Evolutionary conservation across 1,284 basidiomycete genomes (phyloP), one percentile per base, ranked within the genome.

Genomic region (Exobasidium rhododendri): DNA sequence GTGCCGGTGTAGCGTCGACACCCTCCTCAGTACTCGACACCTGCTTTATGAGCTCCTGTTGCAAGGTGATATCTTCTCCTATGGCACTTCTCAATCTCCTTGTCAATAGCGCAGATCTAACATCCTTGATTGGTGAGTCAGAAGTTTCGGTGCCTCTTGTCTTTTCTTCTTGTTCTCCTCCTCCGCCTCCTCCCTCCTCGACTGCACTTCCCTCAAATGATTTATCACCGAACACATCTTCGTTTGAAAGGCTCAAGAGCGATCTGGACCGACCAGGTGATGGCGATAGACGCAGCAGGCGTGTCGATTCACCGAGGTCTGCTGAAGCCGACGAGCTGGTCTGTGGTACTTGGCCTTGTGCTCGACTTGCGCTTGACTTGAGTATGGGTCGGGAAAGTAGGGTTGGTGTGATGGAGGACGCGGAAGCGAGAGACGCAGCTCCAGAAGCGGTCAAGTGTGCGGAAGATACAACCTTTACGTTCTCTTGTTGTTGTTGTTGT

Each of bases 61-160:
- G 47, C 4, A 50, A 26, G 13, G 35, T 6, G 3, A 55, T 35
- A 4, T 55, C 52, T 26, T 55, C 20, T 20, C 52, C 52, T 35
- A 55, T 55, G 4, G 52, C 52, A 44, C 52, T 55, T 29, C 26
- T 55, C 13, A 55, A 31, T 31, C 52, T 55, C 17, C 30, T 35
- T 11, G 52, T 55, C 5, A 55, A 31, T 13, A 44, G 35, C 14
- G 31, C 52, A n/a, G 35, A 40, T 17, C 35, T 40, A 40, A 10
- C 17, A 10, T 17, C 35, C 17, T 17, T 40, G 35, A 40, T 17
- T 10, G 35, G 35, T 10, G 35, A 40, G 10, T 40, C 35, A 10
- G 10, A 7, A 40, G 17, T 7, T 17, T 17, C 35, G 7, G 35
- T 40, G 17, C 35, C 17, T 40, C n/a, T n/a, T n/a, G n/a, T n/a